Percentiles rank a stretch among this genome's conserved stretches.
Conservation (phyloP, 2,329 filamentous ascomycete species). For the Penicillium thymicola region DNA sequence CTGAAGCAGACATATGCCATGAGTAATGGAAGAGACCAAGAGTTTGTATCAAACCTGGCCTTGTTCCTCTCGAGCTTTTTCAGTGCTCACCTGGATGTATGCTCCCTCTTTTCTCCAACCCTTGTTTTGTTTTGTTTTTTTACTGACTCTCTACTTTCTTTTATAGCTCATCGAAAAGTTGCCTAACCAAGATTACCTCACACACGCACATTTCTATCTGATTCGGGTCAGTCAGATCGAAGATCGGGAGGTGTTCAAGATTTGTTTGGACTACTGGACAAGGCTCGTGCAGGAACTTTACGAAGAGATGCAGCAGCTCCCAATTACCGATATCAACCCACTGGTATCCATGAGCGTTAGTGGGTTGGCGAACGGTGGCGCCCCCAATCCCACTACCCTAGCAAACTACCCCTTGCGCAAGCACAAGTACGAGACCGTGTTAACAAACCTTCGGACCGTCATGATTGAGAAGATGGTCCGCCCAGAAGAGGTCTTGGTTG, state of each 20-base stretch:
- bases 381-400: slow-evolving; percentile 78
- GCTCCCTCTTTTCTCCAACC: slow-evolving; percentile 11
- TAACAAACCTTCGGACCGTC: slow-evolving; percentile 89
- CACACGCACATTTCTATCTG: slow-evolving; percentile 95
- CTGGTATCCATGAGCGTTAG: slow-evolving; percentile 73
- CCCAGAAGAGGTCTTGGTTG: slow-evolving; percentile 94
- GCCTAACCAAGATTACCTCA: slow-evolving; percentile 89
- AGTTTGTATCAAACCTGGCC: slow-evolving; percentile 95
- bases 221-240: slow-evolving; percentile 98
- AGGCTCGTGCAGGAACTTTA: slow-evolving; percentile 97
- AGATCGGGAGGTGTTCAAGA: slow-evolving; percentile 99
- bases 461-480: slow-evolving; percentile 99
- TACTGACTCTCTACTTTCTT: slow-evolving; percentile 6
- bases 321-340: slow-evolving; percentile 88
- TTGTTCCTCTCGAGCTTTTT: slow-evolving; percentile 98
- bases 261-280: slow-evolving; percentile 98
- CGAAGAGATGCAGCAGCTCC: slow-evolving; percentile 96
- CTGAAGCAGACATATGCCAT: slow-evolving; percentile 86
- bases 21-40: slow-evolving; percentile 90
- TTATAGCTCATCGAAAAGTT: slow-evolving; percentile 84
- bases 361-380: slow-evolving; percentile 72
- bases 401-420: slow-evolving; percentile 91
- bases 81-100: slow-evolving; percentile 79
- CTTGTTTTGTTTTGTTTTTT: neutral
- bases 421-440: slow-evolving; percentile 93